phyloP scores from a whole-genome alignment of 2,329 filamentous ascomycete species.

The Chrysosporium keratinophilum region DNA sequence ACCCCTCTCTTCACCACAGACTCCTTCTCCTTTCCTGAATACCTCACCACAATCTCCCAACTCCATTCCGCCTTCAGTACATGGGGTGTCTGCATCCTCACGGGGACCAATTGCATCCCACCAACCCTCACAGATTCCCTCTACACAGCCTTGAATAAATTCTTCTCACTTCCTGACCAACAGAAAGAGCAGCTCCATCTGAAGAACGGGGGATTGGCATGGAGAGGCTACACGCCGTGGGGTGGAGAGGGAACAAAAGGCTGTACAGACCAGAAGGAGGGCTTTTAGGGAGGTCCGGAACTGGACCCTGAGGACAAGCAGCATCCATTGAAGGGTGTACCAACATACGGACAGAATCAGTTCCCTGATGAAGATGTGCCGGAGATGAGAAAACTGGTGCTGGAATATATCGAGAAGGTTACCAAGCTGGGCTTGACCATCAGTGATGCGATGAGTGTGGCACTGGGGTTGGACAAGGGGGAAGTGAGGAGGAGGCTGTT shows the following conservation, averaged over 20 bases:
- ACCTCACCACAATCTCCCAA: conserved; percentile 3
- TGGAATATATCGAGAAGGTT: conserved; percentile 9
- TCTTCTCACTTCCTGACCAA: conserved; percentile 1
- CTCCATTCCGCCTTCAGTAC: conserved; percentile 6
- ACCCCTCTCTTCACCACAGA: conserved; percentile 7
- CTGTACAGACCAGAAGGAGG: conserved; percentile 11
- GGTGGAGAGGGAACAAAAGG: conserved; percentile 11
- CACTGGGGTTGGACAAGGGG: conserved; percentile 6
- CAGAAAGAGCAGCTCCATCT: conserved; percentile 8
- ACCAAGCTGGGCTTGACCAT: conserved; percentile 8
- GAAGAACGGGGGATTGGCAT: conserved; percentile 1
- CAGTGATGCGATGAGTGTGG: conserved; percentile 10
- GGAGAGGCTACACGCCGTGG: conserved; percentile 11
- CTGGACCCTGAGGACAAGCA: conserved; percentile 2
- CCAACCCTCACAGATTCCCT: conserved; percentile 3
- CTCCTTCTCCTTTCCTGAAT: conserved; percentile 7
- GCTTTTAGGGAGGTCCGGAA: conserved; percentile 12
- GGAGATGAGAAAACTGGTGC: conserved; percentile 9
- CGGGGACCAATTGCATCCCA: conserved; percentile 8
- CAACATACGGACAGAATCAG: conserved; percentile 8
- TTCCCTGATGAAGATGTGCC: conserved; percentile 10
- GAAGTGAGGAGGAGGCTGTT: conserved; percentile 5
- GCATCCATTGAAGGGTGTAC: conserved; percentile 4
- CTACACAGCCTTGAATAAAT: conserved; percentile 1
- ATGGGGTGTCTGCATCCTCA: conserved; percentile 7